Evolutionary conservation across 495 filamentous ascomycete species (phyloP).

Genomic region (Podospora australis): DNA sequence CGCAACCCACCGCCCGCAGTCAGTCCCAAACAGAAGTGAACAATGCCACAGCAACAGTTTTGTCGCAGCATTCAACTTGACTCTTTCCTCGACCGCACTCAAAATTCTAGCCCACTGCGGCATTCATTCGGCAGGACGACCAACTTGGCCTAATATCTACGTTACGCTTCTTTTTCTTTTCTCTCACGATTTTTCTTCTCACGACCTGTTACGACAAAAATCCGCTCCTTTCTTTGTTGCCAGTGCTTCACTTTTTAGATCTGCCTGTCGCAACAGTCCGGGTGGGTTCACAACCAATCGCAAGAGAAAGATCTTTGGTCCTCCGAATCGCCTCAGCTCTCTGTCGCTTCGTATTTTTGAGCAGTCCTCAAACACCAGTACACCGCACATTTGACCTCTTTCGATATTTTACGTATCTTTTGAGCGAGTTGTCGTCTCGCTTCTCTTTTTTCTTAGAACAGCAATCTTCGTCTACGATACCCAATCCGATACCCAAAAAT

Average conservation of each 20-base stretch:
- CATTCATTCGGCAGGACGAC: slow-evolving; percentile 7
- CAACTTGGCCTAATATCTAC: slow-evolving; percentile 2
- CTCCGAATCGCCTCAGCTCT: not conserved
- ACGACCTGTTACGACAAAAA: slow-evolving; percentile 25
- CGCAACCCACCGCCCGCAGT: no score
- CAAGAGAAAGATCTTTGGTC: not conserved
- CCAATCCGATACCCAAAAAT: slow-evolving; percentile 27
- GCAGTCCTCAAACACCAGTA: not conserved
- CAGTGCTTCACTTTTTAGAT: slow-evolving; percentile 5
- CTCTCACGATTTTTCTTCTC: slow-evolving; percentile 15
- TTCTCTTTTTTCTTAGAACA: not conserved
- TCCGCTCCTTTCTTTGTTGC: slow-evolving; percentile 12
- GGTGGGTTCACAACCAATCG: not conserved
- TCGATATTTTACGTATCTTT: not conserved
- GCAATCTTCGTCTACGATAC: not conserved
- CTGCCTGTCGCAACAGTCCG: not conserved
- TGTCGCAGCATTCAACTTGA: not conserved
- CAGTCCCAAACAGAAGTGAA: no score
- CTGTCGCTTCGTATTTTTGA: not conserved
- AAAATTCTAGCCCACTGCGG: slow-evolving; percentile 1
- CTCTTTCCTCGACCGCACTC: slow-evolving; percentile 1
- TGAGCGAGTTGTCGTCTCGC: not conserved
- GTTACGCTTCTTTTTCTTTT: slow-evolving; percentile 4
- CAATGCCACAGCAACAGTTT: no score
- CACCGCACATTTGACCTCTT: not conserved